Evolutionary conservation across 2,329 filamentous ascomycete species (phyloP).

Genomic region (Trichoderma sp.): DNA sequence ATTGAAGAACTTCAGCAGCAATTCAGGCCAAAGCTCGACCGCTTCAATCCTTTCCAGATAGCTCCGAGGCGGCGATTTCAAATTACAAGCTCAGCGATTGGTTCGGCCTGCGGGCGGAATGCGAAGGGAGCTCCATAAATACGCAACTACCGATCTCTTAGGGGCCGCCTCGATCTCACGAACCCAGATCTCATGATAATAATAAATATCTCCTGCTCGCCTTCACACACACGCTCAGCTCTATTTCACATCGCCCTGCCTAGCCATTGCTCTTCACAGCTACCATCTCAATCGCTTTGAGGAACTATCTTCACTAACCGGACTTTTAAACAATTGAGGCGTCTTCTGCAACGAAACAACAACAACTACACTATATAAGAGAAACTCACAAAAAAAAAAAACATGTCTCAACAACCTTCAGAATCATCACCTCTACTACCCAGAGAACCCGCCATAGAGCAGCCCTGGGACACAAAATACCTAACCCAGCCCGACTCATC

Average conservation of each 20-base stretch:
- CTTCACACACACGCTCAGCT: neutral
- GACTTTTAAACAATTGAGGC: neutral
- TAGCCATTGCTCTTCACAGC: neutral
- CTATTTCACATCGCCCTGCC: neutral
- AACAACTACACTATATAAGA: neutral
- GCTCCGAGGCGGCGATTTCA: conserved; percentile 6
- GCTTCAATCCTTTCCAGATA: neutral
- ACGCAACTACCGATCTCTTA: neutral
- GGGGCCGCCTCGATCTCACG: neutral
- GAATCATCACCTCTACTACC: conserved; percentile 38
- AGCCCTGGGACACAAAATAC: conserved; percentile 30
- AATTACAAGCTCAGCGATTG: conserved; percentile 22
- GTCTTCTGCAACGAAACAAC: neutral
- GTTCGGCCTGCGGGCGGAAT: conserved; percentile 2
- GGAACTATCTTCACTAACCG: neutral
- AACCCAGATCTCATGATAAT: conserved; percentile 12
- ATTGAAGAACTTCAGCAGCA: neutral
- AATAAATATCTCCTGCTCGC: conserved; percentile 11
- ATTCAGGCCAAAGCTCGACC: neutral
- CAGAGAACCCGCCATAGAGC: conserved; percentile 35
- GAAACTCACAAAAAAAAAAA: conserved; percentile 22
- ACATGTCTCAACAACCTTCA: conserved; percentile 28
- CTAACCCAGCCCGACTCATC: conserved; percentile 27
- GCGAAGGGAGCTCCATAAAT: neutral
- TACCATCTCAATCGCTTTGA: neutral